A percentile compares a stretch with the other conserved stretches of the same genome.
These are phyloP conservation scores for Syncephalastrum monosporum DNA, from an alignment of 371 early-diverging fungal genomes.

Conservation along the genomic window DNA sequence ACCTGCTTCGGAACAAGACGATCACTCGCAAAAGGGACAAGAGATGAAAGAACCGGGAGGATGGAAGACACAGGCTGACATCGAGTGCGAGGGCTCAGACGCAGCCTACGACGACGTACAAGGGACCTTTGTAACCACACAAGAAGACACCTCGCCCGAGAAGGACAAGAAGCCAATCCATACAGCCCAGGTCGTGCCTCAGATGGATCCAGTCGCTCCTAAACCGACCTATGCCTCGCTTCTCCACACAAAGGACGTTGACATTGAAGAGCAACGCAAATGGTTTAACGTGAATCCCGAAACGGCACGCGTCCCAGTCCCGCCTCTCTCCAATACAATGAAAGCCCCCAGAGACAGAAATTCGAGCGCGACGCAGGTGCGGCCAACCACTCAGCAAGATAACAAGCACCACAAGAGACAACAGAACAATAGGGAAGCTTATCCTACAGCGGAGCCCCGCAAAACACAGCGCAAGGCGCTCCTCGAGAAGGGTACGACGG, in stretches of 20 bases:
- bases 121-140: conserved; percentile 7
- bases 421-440: background rate
- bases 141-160: background rate
- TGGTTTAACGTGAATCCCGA: conserved; percentile 19
- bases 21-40: background rate
- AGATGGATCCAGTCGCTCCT: background rate
- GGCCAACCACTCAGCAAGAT: background rate
- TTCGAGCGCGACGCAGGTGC: background rate
- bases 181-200: background rate
- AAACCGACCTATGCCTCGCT: background rate
- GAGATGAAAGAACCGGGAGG: background rate
- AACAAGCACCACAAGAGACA: background rate
- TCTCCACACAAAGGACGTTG: background rate
- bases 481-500: background rate
- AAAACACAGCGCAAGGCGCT: too few species aligned
- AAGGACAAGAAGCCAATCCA: conserved; percentile 5
- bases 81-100: conserved; percentile 14
- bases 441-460: conserved; percentile 2
- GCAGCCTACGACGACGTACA: conserved; percentile 12
- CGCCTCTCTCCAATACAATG: conserved; percentile 11
- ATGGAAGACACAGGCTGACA: conserved; percentile 1
- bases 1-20: background rate
- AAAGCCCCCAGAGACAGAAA: background rate
- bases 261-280: background rate
- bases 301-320: conserved; percentile 15